phyloP scores from a whole-genome alignment of 495 filamentous ascomycete genomes.

The Trichoderma reesei region DNA sequence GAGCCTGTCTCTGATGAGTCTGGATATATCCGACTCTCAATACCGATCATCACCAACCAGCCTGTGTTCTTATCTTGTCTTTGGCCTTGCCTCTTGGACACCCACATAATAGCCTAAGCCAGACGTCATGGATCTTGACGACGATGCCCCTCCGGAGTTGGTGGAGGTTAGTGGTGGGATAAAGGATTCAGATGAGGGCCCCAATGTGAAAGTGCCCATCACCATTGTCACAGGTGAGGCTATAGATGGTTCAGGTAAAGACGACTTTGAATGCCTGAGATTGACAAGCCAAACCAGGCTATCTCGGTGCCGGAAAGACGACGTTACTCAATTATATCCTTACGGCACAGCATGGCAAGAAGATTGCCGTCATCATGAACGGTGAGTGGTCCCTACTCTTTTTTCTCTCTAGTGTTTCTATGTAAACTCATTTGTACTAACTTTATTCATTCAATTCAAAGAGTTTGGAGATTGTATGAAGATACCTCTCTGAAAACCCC shows the following conservation, averaged over 20 bases:
- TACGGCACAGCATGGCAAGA: conserved; percentile 88
- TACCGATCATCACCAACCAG: background rate
- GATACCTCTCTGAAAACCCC: background rate
- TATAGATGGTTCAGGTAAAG: conserved; percentile 16
- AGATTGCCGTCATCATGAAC: conserved; percentile 95
- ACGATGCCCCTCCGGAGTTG: conserved; percentile 66
- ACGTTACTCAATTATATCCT: conserved; percentile 94
- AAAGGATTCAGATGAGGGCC: conserved; percentile 31
- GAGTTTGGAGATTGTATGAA: conserved; percentile 89
- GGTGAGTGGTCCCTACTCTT: conserved; percentile 34
- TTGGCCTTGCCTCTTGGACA: background rate
- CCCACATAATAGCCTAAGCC: background rate
- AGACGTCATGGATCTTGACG: conserved; percentile 43
- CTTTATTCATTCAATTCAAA: conserved; percentile 22
- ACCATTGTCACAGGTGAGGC: conserved; percentile 77
- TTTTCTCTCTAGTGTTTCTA: conserved; percentile 8
- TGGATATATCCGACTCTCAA: background rate
- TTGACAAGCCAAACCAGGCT: conserved; percentile 34
- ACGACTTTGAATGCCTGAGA: conserved; percentile 14
- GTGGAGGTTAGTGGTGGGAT: conserved; percentile 40
- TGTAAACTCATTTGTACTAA: background rate
- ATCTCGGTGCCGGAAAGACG: conserved; percentile 91
- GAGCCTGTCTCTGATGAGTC: background rate
- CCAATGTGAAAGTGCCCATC: conserved; percentile 68
- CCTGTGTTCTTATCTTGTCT: no score